These are phyloP conservation scores for Graphilbum fragrans DNA, from an alignment of 2,329 filamentous ascomycete genomes.

Conservation along the genomic window DNA sequence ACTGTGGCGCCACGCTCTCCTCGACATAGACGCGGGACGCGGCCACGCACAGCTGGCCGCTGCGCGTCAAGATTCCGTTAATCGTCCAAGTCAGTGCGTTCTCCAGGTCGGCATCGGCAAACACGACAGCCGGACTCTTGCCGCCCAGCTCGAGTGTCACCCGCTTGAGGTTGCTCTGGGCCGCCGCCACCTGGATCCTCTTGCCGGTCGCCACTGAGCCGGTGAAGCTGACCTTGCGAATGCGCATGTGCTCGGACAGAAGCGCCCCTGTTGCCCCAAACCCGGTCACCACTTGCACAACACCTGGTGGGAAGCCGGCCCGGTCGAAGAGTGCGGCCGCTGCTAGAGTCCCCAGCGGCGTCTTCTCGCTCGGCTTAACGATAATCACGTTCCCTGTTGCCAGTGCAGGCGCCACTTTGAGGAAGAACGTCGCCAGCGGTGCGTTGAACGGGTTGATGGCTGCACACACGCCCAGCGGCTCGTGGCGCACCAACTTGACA, in stretches of 20 bases:
- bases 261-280: slow-evolving; percentile 18
- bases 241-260: slow-evolving; percentile 10
- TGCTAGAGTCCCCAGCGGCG: slow-evolving; percentile 22
- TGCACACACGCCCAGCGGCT: slow-evolving; percentile 17
- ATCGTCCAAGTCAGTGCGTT: slow-evolving; percentile 33
- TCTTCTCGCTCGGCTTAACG: slow-evolving; percentile 29
- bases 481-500: slow-evolving; percentile 23
- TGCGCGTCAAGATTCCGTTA: slow-evolving; percentile 52
- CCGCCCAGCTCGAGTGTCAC: slow-evolving; percentile 61
- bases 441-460: slow-evolving; percentile 15
- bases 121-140: slow-evolving; percentile 51
- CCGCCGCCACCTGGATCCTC: slow-evolving; percentile 50
- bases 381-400: slow-evolving; percentile 29
- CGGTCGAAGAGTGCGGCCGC: slow-evolving; percentile 23
- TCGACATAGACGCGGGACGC: slow-evolving; percentile 61
- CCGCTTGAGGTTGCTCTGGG: slow-evolving; percentile 50
- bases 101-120: slow-evolving; percentile 51
- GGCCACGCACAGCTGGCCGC: slow-evolving; percentile 64
- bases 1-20: slow-evolving; percentile 41
- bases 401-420: slow-evolving; percentile 26
- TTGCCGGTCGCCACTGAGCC: slow-evolving; percentile 54
- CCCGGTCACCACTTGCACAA: slow-evolving; percentile 28
- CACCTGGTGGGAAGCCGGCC: slow-evolving; percentile 31
- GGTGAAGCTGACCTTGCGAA: slow-evolving; percentile 58
- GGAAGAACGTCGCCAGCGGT: slow-evolving; percentile 18